phyloP scores from a whole-genome alignment of 768 basidiomycete genomes.

The Phylloporus scabripes region DNA sequence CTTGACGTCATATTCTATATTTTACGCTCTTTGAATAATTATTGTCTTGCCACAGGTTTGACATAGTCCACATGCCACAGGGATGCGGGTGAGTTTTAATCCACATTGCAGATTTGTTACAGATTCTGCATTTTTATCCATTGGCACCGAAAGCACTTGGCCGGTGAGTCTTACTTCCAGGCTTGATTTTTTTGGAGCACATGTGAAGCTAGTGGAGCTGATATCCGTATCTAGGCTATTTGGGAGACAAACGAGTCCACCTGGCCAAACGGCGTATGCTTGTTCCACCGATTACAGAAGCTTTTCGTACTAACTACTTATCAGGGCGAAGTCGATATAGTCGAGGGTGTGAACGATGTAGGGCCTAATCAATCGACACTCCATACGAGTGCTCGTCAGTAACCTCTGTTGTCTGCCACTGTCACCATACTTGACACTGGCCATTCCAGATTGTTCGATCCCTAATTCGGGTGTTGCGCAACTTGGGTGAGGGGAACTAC shows the following conservation, averaged over 20 bases:
- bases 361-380: constrained; percentile 48
- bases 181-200: not conserved
- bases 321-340: constrained; percentile 30
- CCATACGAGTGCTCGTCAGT: constrained; percentile 48
- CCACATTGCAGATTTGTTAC: not conserved
- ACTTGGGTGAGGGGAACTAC: constrained; percentile 17
- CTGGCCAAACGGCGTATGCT: constrained; percentile 25
- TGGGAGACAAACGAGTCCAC: constrained; percentile 24
- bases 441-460: constrained; percentile 23
- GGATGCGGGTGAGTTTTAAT: constrained; percentile 29
- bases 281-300: not conserved
- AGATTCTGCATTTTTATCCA: not conserved
- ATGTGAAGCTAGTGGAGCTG: constrained; percentile 8
- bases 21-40: not conserved
- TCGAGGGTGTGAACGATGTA: constrained; percentile 47
- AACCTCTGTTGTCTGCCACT: not conserved
- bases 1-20: not conserved
- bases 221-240: constrained; percentile 19
- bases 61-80: constrained; percentile 34
- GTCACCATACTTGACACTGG: not conserved
- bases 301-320: not conserved
- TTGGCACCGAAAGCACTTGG: constrained; percentile 29
- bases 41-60: constrained; percentile 20
- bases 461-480: constrained; percentile 18
- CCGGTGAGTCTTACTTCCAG: constrained; percentile 22